These are phyloP conservation scores for Omphalotus olearius DNA, from an alignment of 1,284 basidiomycete species.

Conservation along the genomic window DNA sequence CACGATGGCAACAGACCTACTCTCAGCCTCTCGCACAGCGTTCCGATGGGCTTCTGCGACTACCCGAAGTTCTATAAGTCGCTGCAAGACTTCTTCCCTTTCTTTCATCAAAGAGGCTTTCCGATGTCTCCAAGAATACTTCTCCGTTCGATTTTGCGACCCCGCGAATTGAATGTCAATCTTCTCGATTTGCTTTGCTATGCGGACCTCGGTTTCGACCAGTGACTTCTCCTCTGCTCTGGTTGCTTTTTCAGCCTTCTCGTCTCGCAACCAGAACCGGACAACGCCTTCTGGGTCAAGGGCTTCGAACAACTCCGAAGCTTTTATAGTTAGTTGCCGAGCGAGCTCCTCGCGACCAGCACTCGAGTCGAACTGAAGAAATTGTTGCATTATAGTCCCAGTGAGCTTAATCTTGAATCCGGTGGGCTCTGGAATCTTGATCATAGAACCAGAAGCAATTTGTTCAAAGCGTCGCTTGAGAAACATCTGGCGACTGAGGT, in stretches of 20 bases:
- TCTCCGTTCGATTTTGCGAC: no score
- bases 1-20: no score
- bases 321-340: conserved; percentile 36
- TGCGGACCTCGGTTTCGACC: no score
- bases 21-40: no score
- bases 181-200: no score
- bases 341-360: conserved; percentile 36
- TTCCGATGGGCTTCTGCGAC: no score
- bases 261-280: conserved; percentile 17
- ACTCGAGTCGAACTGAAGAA: conserved; percentile 28
- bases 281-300: conserved; percentile 41
- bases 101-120: no score
- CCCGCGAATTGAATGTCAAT: no score
- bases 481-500: neutral
- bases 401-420: conserved; percentile 17
- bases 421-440: conserved; percentile 4
- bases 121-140: no score
- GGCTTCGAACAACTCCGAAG: conserved; percentile 29
- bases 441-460: neutral
- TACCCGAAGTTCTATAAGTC: no score
- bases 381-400: conserved; percentile 21
- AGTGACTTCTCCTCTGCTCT: no score
- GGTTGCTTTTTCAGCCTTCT: neutral
- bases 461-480: neutral
- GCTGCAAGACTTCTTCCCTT: no score